These are phyloP conservation scores for Hortaea werneckii DNA, from an alignment of 2,329 filamentous ascomycete species.

Conservation along the genomic window DNA sequence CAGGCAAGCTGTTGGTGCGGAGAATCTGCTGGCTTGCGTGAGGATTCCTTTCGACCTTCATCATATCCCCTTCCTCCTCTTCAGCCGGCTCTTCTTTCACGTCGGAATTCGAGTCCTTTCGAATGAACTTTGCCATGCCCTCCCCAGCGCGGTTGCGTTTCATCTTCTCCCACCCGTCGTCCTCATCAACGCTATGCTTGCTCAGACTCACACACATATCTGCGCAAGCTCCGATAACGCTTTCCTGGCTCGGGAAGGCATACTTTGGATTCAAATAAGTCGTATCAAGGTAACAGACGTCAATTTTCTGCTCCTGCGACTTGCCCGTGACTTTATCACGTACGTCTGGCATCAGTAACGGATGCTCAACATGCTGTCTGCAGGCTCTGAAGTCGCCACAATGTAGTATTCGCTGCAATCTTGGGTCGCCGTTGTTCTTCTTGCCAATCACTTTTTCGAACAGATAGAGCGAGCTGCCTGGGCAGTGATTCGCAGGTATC, in stretches of 20 bases:
- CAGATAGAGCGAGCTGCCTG: conserved; percentile 84
- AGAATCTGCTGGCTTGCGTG: conserved; percentile 21
- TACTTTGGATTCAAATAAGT: conserved; percentile 96
- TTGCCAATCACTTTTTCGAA: conserved; percentile 69
- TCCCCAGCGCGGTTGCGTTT: conserved; percentile 45
- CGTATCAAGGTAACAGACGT: conserved; percentile 93
- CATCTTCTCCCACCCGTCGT: conserved; percentile 46
- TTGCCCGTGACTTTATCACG: conserved; percentile 62
- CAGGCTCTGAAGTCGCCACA: conserved; percentile 95
- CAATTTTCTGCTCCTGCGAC: conserved; percentile 71
- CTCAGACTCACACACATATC: conserved; percentile 75
- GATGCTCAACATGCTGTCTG: conserved; percentile 71
- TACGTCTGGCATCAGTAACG: conserved; percentile 65
- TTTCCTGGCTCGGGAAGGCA: conserved; percentile 78
- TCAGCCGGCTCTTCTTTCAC: conserved; percentile 28
- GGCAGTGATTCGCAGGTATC: conserved; percentile 94
- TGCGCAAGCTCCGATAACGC: conserved; percentile 79
- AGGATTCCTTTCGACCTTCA: conserved; percentile 23
- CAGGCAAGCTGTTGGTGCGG: conserved; percentile 14
- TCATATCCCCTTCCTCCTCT: conserved; percentile 25
- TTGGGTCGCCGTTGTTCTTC: conserved; percentile 42
- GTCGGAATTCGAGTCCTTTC: conserved; percentile 31
- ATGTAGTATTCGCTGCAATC: conserved; percentile 72
- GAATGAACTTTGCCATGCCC: conserved; percentile 55
- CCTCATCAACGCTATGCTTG: conserved; percentile 50